Conservation (phyloP, 129 eudicot genomes). For the Glebionis coronaria region DNA sequence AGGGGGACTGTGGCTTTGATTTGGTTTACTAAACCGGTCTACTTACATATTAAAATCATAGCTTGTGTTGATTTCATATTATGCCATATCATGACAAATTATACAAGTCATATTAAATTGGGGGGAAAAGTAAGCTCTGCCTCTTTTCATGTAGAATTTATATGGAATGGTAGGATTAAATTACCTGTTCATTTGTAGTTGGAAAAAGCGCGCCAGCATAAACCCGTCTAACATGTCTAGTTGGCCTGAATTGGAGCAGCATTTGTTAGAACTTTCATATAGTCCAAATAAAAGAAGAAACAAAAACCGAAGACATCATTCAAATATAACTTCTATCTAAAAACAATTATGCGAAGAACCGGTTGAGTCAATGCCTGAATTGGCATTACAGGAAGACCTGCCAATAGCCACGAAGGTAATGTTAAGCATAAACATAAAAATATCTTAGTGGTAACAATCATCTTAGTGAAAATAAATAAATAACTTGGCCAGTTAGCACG, state of each 20-base stretch:
- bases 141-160: background rate
- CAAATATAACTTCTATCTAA: background rate
- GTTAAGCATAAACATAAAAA: background rate
- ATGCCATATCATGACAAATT: background rate
- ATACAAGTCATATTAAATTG: background rate
- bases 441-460: conserved; percentile 8
- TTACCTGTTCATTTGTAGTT: conserved; percentile 92
- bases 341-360: conserved; percentile 37
- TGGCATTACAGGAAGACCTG: conserved; percentile 21
- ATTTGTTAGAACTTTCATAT: conserved; percentile 2
- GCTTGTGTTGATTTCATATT: too few relatives aligned
- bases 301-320: background rate
- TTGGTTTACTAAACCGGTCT: too few relatives aligned
- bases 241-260: conserved; percentile 60
- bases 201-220: conserved; percentile 98
- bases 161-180: background rate
- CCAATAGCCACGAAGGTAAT: conserved; percentile 13
- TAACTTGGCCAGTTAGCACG: conserved; percentile 92
- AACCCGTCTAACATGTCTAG: conserved; percentile 97
- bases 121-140: background rate
- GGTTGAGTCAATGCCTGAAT: conserved; percentile 72
- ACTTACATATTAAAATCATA: too few relatives aligned
- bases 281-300: background rate
- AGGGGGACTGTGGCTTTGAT: too few relatives aligned
- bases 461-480: background rate